Evolutionary conservation across 768 basidiomycete genomes (phyloP).

Genomic region (Russula compacta): DNA sequence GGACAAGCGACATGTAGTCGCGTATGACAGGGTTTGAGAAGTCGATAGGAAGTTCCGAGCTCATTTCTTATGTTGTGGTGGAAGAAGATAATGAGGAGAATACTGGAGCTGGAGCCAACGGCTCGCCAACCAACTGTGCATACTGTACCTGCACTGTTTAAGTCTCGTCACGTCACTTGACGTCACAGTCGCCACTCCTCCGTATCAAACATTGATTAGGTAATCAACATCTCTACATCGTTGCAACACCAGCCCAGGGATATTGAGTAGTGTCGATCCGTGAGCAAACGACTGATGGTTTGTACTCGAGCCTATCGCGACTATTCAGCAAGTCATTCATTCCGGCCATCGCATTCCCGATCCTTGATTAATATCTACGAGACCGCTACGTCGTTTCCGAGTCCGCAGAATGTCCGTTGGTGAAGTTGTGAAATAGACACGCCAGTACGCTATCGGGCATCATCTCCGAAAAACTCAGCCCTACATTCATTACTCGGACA

Average conservation of each 20-base stretch:
- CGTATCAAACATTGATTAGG: not conserved
- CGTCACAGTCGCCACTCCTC: not conserved
- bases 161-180: not conserved
- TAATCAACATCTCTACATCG: not conserved
- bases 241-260: not conserved
- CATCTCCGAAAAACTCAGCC: constrained; percentile 6
- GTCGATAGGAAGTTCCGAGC: constrained; percentile 44
- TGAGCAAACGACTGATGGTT: not conserved
- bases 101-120: no score
- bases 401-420: not conserved
- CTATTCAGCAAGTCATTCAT: constrained; percentile 9
- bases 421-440: not conserved
- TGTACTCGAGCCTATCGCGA: not conserved
- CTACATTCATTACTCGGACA: not conserved
- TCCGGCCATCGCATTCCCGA: not conserved
- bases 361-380: not conserved
- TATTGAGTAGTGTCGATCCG: not conserved
- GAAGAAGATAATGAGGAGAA: not conserved
- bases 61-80: constrained; percentile 31
- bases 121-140: no score
- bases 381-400: not conserved
- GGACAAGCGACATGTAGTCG: constrained; percentile 57
- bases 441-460: not conserved
- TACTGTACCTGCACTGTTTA: no score
- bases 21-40: constrained; percentile 49